Percentiles rank a stretch among this genome's conserved stretches.
Evolutionary conservation across 129 eudicot species (phyloP).

Genomic region (Silybum marianum): DNA sequence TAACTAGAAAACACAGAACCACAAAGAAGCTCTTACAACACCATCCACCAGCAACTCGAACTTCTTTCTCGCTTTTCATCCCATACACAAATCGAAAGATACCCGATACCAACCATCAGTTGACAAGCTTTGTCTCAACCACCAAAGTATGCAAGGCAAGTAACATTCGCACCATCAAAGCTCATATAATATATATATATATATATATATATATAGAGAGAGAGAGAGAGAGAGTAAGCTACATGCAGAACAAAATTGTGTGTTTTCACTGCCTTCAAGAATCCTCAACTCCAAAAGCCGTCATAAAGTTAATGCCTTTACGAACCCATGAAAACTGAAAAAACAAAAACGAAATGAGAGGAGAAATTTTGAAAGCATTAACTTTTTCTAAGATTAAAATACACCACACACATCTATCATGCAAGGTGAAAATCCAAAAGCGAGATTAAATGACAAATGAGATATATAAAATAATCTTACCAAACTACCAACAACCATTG

Average conservation of each 20-base stretch:
- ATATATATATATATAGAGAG: no score
- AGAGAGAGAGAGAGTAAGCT: neutral
- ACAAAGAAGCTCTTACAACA: conserved; percentile 39
- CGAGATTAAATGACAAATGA: neutral
- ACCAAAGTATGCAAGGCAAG: conserved; percentile 19
- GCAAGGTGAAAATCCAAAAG: conserved; percentile 5
- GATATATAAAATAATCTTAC: neutral
- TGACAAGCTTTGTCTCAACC: conserved; percentile 7
- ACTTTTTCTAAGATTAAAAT: neutral
- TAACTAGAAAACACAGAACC: conserved; percentile 37
- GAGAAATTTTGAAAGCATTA: neutral
- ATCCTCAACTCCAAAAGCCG: conserved; percentile 27
- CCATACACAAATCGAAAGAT: conserved; percentile 24
- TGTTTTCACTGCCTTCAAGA: conserved; percentile 22
- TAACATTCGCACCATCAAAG: conserved; percentile 22
- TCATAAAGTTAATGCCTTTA: conserved; percentile 19
- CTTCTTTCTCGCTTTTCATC: conserved; percentile 8
- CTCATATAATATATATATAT: conserved; percentile 26
- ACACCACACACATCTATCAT: neutral
- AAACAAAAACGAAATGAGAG: neutral
- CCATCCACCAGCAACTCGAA: conserved; percentile 30
- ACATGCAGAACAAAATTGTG: conserved; percentile 48
- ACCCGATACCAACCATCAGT: conserved; percentile 25
- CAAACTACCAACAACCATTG: neutral
- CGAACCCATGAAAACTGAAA: conserved; percentile 22